A percentile compares a stretch with the other conserved stretches of the same genome.
phyloP scores from a whole-genome alignment of 257 asterid species.

The Petunia secreta region DNA sequence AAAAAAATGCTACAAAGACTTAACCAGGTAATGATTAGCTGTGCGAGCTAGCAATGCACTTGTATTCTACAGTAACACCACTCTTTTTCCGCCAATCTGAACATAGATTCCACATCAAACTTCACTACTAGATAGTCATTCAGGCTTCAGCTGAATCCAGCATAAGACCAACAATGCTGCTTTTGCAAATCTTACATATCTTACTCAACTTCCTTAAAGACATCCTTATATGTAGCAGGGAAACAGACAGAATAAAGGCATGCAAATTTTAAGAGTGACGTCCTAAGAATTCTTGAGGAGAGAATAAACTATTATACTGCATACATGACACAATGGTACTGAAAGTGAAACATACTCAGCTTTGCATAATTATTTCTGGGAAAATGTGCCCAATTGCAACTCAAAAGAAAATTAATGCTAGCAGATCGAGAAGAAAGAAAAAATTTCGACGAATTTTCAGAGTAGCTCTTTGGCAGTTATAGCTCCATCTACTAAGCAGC shows the following conservation, averaged over 20 bases:
- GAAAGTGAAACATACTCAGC: background rate
- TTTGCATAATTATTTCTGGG: background rate
- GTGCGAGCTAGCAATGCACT: background rate
- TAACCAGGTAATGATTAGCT: background rate
- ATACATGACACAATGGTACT: background rate
- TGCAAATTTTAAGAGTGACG: background rate
- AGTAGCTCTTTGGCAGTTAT: background rate
- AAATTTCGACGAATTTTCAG: slow-evolving; percentile 10
- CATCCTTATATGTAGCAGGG: background rate
- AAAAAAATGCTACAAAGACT: background rate
- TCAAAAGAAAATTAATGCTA: background rate
- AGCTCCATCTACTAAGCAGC: background rate
- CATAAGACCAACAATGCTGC: slow-evolving; percentile 4
- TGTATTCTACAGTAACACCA: background rate
- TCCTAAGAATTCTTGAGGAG: background rate
- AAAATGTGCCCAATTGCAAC: background rate
- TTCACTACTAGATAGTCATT: background rate
- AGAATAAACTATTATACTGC: background rate
- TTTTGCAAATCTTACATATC: background rate
- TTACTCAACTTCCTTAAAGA: background rate
- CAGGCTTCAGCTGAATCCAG: background rate
- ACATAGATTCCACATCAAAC: background rate
- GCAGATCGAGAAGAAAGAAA: background rate
- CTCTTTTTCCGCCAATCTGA: background rate
- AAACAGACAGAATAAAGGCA: background rate